Base-by-base conservation (phyloP, 306 rosid species). In the Ziziphus jujuba region DNA sequence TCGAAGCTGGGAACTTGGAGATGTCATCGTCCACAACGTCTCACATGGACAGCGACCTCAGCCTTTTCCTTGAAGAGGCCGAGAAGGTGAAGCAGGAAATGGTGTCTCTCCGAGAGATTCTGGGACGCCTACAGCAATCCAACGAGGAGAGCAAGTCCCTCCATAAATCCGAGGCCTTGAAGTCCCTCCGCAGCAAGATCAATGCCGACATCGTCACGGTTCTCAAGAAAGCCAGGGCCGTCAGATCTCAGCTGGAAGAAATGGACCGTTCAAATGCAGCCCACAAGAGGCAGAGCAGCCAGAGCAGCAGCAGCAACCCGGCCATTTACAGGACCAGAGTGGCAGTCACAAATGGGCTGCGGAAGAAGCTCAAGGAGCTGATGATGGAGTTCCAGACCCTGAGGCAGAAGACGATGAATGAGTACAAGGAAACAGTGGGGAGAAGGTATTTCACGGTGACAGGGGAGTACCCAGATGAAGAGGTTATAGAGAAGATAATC, bases 301-400 rank as follows among this genome's bases (percentile, higher is more conserved):
- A n/a, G n/a, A 28, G 33, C 69, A 87, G n/a, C n/a, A n/a, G n/a
- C n/a, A n/a, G 89, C 0, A 89, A 73, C 7, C 55, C 86, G 9
- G 90, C 95, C 0, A 83, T 89, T 45, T 87, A 89, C 80, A 53
- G 98, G 48, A 87, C 96, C 0, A 50, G 98, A 9, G 82, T 87
- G 0, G 90, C 96, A 0, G 98, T 89, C 9, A 87, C 96, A 4
- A 85, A 79, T 11, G 98, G 98, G 9, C 67, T 91, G 20, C 57
- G 98, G 1, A 83, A 78, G 92, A 85, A 87, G 77, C 85, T 89
- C 6, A 87, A 85, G 77, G 98, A 92, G 70, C 67, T 89, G 0
- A 91, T 91, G 98, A 85, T 89, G 95, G 96, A 91, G 56, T 91
- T 91, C 47, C 98, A 91, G 75, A 84, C 74, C 0, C 70, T 87